Evolutionary conservation across 192 early-diverging fungal species (phyloP).

Genomic region (Chytriomyces confervae): DNA sequence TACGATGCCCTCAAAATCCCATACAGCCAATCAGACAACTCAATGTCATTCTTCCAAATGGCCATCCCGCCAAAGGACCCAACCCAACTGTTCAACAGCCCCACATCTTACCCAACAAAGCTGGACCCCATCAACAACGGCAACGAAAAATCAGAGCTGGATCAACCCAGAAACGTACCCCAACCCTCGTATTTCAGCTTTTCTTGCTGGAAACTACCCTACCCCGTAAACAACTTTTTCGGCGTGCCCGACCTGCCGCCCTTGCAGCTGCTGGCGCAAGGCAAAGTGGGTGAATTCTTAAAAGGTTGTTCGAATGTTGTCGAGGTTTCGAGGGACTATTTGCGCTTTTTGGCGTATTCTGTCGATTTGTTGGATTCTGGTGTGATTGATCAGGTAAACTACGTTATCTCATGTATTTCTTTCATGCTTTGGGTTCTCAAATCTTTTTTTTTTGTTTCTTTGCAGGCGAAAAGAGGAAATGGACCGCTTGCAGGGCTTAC

Average conservation of each 20-base stretch:
- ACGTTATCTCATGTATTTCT: neutral
- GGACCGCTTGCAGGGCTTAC: conserved; percentile 36
- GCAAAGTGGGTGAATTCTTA: neutral
- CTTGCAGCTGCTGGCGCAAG: neutral
- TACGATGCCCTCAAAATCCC: conserved; percentile 46
- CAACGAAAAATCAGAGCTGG: neutral
- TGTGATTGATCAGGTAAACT: conserved; percentile 15
- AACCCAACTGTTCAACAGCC: conserved; percentile 8
- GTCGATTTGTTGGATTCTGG: conserved; percentile 31
- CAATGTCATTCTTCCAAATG: conserved; percentile 47
- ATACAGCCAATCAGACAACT: conserved; percentile 45
- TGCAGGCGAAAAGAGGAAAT: conserved; percentile 20
- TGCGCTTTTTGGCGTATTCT: conserved; percentile 37
- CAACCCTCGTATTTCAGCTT: conserved; percentile 49
- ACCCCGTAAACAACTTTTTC: conserved; percentile 33
- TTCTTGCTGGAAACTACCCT: conserved; percentile 43
- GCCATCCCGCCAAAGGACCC: conserved; percentile 8
- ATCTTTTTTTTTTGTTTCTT: neutral
- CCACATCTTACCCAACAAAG: conserved; percentile 33
- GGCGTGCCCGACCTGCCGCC: conserved; percentile 48
- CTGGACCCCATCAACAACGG: conserved; percentile 1
- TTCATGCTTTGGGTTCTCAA: neutral
- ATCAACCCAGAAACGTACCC: neutral
- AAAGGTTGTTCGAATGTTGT: neutral
- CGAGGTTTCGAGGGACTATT: conserved; percentile 37